phyloP scores from a whole-genome alignment of 371 early-diverging fungal genomes.

The Chytridiales sp. region DNA sequence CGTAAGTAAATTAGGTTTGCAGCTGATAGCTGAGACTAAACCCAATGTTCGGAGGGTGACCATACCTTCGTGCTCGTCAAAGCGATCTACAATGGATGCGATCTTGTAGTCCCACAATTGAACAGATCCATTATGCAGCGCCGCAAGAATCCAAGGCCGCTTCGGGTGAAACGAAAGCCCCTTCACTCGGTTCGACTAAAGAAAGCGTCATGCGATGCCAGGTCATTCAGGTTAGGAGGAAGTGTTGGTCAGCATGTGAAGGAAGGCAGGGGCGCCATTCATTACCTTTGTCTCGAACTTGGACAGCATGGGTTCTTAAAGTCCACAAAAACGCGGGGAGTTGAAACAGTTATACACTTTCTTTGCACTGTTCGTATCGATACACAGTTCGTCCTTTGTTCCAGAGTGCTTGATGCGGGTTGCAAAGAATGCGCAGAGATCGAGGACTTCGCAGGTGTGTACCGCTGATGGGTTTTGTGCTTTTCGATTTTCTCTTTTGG shows the following conservation, averaged over 20 bases:
- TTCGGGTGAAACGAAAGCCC: constrained; percentile 97
- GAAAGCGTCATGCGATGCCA: neutral
- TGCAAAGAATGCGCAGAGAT: no score
- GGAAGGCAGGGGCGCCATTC: neutral
- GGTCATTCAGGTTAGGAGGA: neutral
- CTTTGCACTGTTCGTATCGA: no score
- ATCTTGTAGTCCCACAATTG: constrained; percentile 99
- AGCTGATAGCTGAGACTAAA: neutral
- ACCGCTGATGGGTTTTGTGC: no score
- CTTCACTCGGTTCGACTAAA: constrained; percentile 91
- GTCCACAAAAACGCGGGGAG: neutral
- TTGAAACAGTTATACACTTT: no score
- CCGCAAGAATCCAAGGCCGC: constrained; percentile 96
- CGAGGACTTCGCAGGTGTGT: no score
- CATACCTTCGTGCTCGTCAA: constrained; percentile 98
- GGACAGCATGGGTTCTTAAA: constrained; percentile 40
- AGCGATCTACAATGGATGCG: constrained; percentile 94
- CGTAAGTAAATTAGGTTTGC: neutral
- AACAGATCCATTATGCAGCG: constrained; percentile 97
- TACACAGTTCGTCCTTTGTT: no score
- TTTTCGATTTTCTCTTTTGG: no score
- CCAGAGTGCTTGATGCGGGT: no score
- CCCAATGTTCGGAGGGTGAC: neutral
- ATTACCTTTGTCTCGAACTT: constrained; percentile 91
- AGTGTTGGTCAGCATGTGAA: neutral